Evolutionary conservation across 208 protist genomes (phyloP).

Genomic region (Leishmania arabica): DNA sequence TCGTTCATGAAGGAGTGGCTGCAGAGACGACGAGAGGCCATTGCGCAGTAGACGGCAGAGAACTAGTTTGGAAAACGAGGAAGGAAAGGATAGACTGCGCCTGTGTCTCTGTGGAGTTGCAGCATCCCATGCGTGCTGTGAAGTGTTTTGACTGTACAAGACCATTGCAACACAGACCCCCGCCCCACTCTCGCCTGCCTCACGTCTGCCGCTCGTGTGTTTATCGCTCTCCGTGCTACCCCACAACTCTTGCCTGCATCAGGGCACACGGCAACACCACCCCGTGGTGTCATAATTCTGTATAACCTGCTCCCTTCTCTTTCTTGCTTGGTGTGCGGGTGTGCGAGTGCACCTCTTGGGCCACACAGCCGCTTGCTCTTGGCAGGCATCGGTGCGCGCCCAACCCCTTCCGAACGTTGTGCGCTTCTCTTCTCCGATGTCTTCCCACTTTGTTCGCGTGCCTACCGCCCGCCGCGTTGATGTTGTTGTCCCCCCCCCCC

Average conservation of each 20-base stretch:
- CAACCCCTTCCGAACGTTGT: background rate
- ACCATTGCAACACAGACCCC: background rate
- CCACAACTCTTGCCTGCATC: background rate
- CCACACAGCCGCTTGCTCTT: background rate
- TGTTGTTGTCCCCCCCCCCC: background rate
- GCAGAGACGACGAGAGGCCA: slow-evolving; percentile 26
- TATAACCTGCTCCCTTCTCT: background rate
- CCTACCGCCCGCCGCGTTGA: background rate
- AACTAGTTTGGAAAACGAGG: background rate
- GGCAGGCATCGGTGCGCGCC: background rate
- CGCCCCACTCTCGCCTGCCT: background rate
- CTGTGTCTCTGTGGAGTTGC: background rate
- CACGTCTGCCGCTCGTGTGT: background rate
- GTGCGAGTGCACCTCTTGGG: background rate
- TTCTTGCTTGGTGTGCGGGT: background rate
- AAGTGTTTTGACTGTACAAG: background rate
- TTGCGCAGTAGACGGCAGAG: slow-evolving; percentile 10
- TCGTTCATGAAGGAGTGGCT: slow-evolving; percentile 67
- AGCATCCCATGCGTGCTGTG: background rate
- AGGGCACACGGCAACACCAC: background rate
- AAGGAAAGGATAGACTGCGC: too few species aligned
- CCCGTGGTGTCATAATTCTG: background rate
- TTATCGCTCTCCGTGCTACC: background rate
- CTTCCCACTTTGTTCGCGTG: slow-evolving; percentile 9
- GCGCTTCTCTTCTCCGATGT: background rate